These are phyloP conservation scores for Melaleuca quinquenervia DNA, from an alignment of 345 rosid species.

Conservation along the genomic window DNA sequence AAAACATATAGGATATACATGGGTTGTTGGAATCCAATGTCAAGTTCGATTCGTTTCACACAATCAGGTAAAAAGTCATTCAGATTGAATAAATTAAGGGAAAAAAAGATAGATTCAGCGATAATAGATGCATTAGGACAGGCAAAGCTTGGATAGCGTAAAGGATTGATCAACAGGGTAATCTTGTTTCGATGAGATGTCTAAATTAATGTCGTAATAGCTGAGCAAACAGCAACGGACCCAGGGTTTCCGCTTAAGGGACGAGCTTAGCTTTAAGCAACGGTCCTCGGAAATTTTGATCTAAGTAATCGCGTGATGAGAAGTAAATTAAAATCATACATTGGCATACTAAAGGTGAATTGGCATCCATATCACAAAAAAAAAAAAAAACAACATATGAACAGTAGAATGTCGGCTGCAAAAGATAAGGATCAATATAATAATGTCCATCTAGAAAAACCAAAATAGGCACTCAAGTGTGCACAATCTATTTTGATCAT, in stretches of 20 bases:
- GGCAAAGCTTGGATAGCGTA: background rate
- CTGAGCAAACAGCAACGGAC: background rate
- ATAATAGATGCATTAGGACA: background rate
- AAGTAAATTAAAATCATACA: background rate
- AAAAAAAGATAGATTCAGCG: background rate
- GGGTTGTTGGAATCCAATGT: background rate
- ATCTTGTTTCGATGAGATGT: fast-evolving
- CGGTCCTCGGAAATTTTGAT: background rate
- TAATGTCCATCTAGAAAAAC: background rate
- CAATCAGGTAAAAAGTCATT: background rate
- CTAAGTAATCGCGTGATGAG: background rate
- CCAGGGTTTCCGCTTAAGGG: background rate
- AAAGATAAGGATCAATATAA: background rate
- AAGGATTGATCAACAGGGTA: background rate
- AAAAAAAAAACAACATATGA: background rate
- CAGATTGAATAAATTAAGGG: background rate
- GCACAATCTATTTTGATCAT: background rate
- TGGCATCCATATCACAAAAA: background rate
- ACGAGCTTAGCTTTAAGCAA: background rate
- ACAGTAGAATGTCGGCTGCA: background rate
- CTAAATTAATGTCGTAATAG: background rate
- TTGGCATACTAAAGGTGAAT: background rate
- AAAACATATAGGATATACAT: background rate
- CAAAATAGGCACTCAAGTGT: background rate
- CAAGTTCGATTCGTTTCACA: background rate